Evolutionary conservation across 345 rosid genomes (phyloP), one percentile per base, ranked within the genome.

Genomic region (Erodium maritimum): DNA sequence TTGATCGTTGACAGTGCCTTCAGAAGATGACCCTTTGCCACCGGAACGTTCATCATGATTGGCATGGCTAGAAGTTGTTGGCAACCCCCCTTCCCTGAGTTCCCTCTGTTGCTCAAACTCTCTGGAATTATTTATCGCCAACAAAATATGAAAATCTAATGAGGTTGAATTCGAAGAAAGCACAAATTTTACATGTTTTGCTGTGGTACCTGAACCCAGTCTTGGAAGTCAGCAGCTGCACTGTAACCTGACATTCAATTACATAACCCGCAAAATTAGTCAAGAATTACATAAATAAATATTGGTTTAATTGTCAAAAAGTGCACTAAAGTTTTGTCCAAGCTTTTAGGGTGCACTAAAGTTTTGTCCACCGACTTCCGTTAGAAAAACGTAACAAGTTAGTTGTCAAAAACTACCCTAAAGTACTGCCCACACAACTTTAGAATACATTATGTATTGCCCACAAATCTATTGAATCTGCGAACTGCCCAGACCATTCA

Each of bases 81-180:
- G 88, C 58, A 90, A 70, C 62, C 94, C 96, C 75, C 75, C 79
- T 64, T 91, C 98, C 66, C 90, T 81, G 59, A 78, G 77, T 72
- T 91, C 98, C 75, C 99, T 80, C 70, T 88, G 96, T 77, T 83
- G 99, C 75, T 93, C 99, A 61, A 93, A 93, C 77, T 93, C 96
- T 70, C 99, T 93, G 71, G 61, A 65, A 75, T 51, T 33, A 69
- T 67, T 48, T 46, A 52, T 25, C 48, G 46, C 45, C 45, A 58
- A 55, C 59, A 54, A 58, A 23, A 21, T 50, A 56, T 48, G 63
- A 34, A 52, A 57, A 52, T 34, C 12, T 23, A 21, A 71, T 63
- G 50, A 54, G 46, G 23, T 54, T n/a, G 56, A 54, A 53, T 52
- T 33, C 2, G 48, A 42, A 14, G 17, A 42, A 61, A 56, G 34